Evolutionary conservation across 2,329 filamentous ascomycete genomes (phyloP).

Genomic region (Arthrobotrys megalospora): DNA sequence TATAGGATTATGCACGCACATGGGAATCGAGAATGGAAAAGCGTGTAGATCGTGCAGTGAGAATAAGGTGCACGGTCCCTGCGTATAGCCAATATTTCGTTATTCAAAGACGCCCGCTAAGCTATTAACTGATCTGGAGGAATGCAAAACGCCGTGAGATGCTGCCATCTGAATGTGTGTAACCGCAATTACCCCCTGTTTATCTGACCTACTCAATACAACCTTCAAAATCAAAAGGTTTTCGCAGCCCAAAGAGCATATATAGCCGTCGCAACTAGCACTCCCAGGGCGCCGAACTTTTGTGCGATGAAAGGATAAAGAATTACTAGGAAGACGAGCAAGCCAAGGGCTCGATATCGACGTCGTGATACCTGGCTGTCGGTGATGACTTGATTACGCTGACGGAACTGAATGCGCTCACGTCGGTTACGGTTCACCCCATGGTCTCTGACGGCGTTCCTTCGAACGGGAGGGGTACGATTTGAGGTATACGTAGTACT

Average conservation of each 20-base stretch:
- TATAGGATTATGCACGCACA: neutral
- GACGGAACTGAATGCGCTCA: constrained; percentile 19
- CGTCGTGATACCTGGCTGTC: neutral
- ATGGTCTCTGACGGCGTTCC: constrained; percentile 19
- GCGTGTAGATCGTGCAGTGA: neutral
- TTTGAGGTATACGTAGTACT: constrained; percentile 6
- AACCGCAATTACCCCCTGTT: neutral
- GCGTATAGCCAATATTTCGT: too few species aligned
- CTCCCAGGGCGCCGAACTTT: constrained; percentile 27
- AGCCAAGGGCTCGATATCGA: constrained; percentile 6
- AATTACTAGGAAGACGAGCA: constrained; percentile 13
- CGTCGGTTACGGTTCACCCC: neutral
- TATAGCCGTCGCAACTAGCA: constrained; percentile 15
- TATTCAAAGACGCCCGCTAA: neutral
- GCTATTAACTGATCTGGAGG: neutral
- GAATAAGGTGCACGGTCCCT: neutral
- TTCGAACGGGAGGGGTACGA: neutral
- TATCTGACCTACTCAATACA: neutral
- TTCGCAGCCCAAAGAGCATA: constrained; percentile 34
- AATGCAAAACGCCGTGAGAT: constrained; percentile 4
- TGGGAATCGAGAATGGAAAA: neutral
- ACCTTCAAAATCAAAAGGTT: neutral
- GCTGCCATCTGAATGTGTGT: neutral
- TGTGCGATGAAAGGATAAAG: constrained; percentile 35
- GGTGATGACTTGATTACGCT: constrained; percentile 7